Conservation (phyloP, 192 early-diverging fungal genomes). For the Cetraspora pellucida region DNA sequence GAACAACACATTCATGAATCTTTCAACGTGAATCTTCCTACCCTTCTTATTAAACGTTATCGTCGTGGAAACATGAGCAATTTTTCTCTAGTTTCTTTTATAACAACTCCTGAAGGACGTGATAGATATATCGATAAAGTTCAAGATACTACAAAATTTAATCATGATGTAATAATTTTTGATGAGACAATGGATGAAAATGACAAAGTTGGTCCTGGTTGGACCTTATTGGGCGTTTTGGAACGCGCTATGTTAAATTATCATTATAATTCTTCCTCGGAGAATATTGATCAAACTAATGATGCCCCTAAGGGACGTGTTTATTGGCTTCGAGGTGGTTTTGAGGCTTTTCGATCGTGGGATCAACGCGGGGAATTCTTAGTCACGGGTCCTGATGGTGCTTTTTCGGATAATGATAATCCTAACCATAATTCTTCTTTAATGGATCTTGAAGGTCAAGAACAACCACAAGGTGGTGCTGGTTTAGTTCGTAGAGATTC, state of each 20-base stretch:
- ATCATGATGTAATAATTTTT: slow-evolving; percentile 46
- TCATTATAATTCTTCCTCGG: background rate
- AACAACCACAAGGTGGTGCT: background rate
- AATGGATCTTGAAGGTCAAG: background rate
- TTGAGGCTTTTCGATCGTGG: slow-evolving; percentile 50
- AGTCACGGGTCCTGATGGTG: slow-evolving; percentile 15
- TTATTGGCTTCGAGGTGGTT: slow-evolving; percentile 55
- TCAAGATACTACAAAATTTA: slow-evolving; percentile 1
- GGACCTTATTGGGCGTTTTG: slow-evolving; percentile 55
- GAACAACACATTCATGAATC: slow-evolving; percentile 48
- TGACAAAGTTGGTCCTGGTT: slow-evolving; percentile 48
- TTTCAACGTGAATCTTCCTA: slow-evolving; percentile 59
- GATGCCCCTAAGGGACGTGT: slow-evolving; percentile 14
- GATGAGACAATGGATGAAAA: slow-evolving; percentile 53
- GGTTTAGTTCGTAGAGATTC: slow-evolving; percentile 40
- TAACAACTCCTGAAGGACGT: slow-evolving; percentile 52
- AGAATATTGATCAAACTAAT: slow-evolving; percentile 10
- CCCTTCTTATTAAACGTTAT: slow-evolving; percentile 55
- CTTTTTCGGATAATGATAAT: background rate
- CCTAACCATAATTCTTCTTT: slow-evolving; percentile 25
- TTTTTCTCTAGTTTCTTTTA: slow-evolving; percentile 57
- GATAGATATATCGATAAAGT: slow-evolving; percentile 43
- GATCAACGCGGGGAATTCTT: slow-evolving; percentile 39
- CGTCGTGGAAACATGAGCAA: slow-evolving; percentile 50
- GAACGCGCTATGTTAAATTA: slow-evolving; percentile 37